Base-by-base conservation (phyloP, 805 yeast species). In the Brettanomyces anomalus region DNA sequence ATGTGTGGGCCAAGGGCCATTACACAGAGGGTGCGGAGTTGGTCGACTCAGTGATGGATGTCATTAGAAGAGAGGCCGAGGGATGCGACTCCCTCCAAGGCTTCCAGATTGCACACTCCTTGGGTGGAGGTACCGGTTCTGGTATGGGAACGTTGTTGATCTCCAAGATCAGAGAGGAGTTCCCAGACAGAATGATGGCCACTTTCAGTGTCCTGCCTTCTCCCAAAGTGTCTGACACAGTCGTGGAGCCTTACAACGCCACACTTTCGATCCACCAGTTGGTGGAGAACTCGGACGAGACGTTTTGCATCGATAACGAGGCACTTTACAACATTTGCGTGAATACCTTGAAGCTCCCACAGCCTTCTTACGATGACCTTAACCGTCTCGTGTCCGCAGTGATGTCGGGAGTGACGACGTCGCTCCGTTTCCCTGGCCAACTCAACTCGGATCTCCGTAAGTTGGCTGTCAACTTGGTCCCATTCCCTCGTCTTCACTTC, bases 1-100 rank as follows among this genome's bases (percentile, higher is more conserved):
- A 88, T 59, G 94, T 85, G 55, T 88, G 96, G 96, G 96, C 96
- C 43, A 88, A 87, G 65, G 96, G 96, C 60, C 93, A 85, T 68
- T 88, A 88, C 71, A 88, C 96, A 33, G 96, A 88, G 66, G 96
- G 96, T 55, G 95, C 96, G 4, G 96, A 88, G 70, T 73, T 88
- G 51, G 89, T 85, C 36, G 96, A 88, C 58, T 76, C 87, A 19
- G 95, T 88, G 17, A 66, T 88, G 73, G 96, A 88, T 52, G 87
- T 84, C 31, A 78, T 88, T 38, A 80, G 96, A 69, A 81, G 96
- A 65, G 96, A 88, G 66, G 95, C 94, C 30, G 96, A 88, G 70
- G 83, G 83, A 36, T 79, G 94, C 64, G 96, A 88, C 63, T 82
- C 94, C 48, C 74, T 88, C 55, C 96, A 88, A 70, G 96, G 96